Conservation (phyloP, 2,329 filamentous ascomycete species). For the Lachnellula hyalina region DNA sequence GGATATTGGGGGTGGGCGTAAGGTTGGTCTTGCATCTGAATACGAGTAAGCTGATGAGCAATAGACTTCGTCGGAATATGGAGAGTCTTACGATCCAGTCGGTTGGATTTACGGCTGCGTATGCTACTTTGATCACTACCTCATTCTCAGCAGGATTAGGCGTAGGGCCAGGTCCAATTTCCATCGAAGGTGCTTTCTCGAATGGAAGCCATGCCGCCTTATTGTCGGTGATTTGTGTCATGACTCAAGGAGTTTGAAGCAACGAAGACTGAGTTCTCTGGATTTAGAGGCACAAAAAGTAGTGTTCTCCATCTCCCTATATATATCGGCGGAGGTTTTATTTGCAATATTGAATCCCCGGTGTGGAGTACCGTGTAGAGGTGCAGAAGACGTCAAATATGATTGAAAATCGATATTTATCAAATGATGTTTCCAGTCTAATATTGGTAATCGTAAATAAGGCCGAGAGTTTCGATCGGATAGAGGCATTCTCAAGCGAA, state of each 20-base stretch:
- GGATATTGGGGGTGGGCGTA: slow-evolving; percentile 14
- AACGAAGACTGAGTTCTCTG: background rate
- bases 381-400: background rate
- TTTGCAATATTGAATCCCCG: background rate
- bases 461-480: too few relatives aligned
- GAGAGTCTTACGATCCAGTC: slow-evolving; percentile 33
- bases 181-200: slow-evolving; percentile 29
- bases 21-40: slow-evolving; percentile 19
- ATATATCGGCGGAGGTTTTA: background rate
- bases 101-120: slow-evolving; percentile 36
- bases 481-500: too few relatives aligned
- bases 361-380: background rate
- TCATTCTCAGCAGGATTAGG: slow-evolving; percentile 28
- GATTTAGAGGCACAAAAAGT: background rate
- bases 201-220: slow-evolving; percentile 24
- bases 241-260: background rate
- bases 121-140: slow-evolving; percentile 33
- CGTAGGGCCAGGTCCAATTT: slow-evolving; percentile 35
- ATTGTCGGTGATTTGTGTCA: slow-evolving; percentile 12
- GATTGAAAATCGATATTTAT: too few relatives aligned
- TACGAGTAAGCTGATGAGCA: background rate
- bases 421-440: too few relatives aligned
- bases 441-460: too few relatives aligned
- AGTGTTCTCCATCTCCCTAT: background rate
- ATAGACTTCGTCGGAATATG: background rate